Evolutionary conservation across 2,329 filamentous ascomycete species (phyloP).

Genomic region (Lachnellula subtilissima): DNA sequence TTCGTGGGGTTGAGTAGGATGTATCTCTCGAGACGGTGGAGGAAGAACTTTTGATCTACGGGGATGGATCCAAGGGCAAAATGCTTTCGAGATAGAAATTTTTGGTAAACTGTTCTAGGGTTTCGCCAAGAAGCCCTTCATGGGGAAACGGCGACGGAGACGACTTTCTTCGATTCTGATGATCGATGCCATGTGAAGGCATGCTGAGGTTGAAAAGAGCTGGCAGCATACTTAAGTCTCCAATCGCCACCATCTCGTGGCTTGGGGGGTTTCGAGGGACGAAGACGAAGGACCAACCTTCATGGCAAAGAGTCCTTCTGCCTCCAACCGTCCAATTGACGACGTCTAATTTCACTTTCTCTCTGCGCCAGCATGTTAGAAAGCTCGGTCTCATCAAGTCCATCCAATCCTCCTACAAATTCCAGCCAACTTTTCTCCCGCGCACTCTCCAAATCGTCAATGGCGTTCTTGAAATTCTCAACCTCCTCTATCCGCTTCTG

Average conservation of each 20-base stretch:
- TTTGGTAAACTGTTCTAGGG: no score
- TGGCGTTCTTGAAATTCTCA: background rate
- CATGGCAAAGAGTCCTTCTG: no score
- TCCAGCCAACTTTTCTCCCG: background rate
- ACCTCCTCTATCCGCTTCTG: background rate
- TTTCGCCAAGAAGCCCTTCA: no score
- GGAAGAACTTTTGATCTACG: background rate
- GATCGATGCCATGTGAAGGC: no score
- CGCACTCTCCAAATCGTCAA: conserved; percentile 1
- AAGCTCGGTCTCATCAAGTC: background rate
- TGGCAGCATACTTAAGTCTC: no score
- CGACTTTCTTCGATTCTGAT: no score
- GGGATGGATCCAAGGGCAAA: background rate
- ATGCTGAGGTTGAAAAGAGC: no score
- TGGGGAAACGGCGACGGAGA: no score
- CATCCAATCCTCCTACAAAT: conserved; percentile 3
- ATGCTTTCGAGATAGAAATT: background rate
- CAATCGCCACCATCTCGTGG: no score
- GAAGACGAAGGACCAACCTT: no score
- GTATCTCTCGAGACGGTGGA: background rate
- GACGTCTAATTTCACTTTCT: background rate
- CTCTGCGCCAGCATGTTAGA: background rate
- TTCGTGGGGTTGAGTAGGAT: conserved; percentile 2
- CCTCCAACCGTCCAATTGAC: no score
- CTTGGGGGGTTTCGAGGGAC: no score